A percentile compares a stretch with the other conserved stretches of the same genome.
These are phyloP conservation scores for Gastrolobium villosum DNA, from an alignment of 306 rosid species.

Conservation along the genomic window DNA sequence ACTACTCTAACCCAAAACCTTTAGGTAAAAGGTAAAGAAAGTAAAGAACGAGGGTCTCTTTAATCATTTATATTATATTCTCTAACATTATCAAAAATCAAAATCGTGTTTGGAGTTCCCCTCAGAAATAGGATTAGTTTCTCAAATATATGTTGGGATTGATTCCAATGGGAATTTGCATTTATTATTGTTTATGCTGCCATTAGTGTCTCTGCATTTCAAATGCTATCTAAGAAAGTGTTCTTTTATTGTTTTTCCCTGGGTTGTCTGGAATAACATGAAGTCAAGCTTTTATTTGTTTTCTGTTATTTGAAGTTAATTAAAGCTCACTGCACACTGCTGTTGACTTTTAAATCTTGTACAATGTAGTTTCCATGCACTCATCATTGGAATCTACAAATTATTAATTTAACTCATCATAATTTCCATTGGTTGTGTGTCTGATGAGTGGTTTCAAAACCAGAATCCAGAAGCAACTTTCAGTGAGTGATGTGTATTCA, in stretches of 20 bases:
- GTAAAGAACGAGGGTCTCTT: too few relatives aligned
- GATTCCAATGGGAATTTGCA: background rate
- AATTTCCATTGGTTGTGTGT: background rate
- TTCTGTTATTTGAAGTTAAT: background rate
- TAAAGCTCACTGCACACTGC: constrained; percentile 4
- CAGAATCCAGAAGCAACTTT: constrained; percentile 50
- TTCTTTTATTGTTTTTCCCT: constrained; percentile 20
- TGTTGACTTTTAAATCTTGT: constrained; percentile 13
- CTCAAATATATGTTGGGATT: background rate
- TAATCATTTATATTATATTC: too few relatives aligned
- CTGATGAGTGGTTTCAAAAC: constrained; percentile 53
- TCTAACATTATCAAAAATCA: too few relatives aligned
- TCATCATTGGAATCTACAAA: constrained; percentile 48
- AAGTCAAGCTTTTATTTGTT: constrained; percentile 22
- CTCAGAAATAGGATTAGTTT: constrained; percentile 10
- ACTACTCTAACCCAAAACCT: too few relatives aligned
- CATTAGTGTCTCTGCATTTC: background rate
- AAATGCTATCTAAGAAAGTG: background rate
- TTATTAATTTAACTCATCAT: background rate
- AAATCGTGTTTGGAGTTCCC: background rate
- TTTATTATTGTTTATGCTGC: constrained; percentile 20
- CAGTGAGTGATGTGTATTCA: constrained; percentile 28
- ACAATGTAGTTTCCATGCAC: constrained; percentile 22
- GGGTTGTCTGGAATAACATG: background rate
- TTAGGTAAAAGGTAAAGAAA: too few relatives aligned